These are phyloP conservation scores for Priceomyces carsonii DNA, from an alignment of 805 yeast species.

Conservation along the genomic window DNA sequence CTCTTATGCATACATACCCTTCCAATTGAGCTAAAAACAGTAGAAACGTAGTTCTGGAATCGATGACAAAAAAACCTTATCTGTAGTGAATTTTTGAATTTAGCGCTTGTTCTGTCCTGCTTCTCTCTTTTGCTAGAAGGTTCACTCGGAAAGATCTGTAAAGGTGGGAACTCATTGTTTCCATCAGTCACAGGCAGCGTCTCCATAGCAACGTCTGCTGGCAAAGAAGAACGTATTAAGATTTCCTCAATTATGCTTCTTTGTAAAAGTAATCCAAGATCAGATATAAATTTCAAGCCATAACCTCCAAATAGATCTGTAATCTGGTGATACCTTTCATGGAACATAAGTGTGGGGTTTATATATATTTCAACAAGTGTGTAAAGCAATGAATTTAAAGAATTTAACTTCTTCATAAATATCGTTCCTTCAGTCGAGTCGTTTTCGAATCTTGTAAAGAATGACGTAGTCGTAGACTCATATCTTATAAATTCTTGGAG, in stretches of 20 bases:
- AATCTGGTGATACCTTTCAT: conserved; percentile 43
- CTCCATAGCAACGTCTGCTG: conserved; percentile 45
- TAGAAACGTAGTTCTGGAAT: conserved; percentile 46
- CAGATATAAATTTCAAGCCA: conserved; percentile 42
- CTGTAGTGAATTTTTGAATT: conserved; percentile 62
- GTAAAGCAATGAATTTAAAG: conserved; percentile 47
- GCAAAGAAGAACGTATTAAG: conserved; percentile 48
- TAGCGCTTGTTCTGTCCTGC: conserved; percentile 52
- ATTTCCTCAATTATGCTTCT: conserved; percentile 61
- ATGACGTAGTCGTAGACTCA: conserved; percentile 30
- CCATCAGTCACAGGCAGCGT: conserved; percentile 35
- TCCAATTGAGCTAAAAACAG: conserved; percentile 43
- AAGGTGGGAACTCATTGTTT: conserved; percentile 35
- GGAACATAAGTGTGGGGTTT: conserved; percentile 51
- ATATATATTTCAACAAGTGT: conserved; percentile 58
- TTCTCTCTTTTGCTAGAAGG: conserved; percentile 32
- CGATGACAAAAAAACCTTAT: conserved; percentile 52
- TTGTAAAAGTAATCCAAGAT: conserved; percentile 48
- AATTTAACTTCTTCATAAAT: conserved; percentile 35
- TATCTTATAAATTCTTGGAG: conserved; percentile 31
- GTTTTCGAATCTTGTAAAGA: conserved; percentile 33
- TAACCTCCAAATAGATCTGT: conserved; percentile 39
- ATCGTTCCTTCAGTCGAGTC: conserved; percentile 27
- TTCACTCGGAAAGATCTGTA: conserved; percentile 45
- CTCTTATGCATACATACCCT: conserved; percentile 49